These are phyloP conservation scores for Saccharomyces mikatae DNA, from an alignment of 805 yeast species.

Conservation along the genomic window DNA sequence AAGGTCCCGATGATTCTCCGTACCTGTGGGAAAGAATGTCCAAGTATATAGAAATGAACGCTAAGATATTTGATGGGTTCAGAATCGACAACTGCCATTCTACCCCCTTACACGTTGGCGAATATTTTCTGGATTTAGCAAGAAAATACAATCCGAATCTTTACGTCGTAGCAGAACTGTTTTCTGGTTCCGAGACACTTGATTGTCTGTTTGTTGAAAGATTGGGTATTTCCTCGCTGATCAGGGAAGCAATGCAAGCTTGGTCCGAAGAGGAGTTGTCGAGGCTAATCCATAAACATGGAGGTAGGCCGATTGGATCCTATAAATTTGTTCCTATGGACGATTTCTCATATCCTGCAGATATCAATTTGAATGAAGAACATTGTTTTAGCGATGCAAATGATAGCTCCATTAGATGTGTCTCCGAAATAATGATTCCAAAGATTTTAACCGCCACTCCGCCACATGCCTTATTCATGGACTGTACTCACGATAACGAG, in stretches of 20 bases:
- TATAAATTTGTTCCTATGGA: slow-evolving; percentile 73
- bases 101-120: slow-evolving; percentile 93
- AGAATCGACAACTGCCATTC: slow-evolving; percentile 95
- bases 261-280: slow-evolving; percentile 83
- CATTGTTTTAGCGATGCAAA: slow-evolving; percentile 11
- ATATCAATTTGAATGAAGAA: slow-evolving; percentile 32
- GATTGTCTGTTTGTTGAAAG: slow-evolving; percentile 87
- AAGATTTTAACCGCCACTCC: slow-evolving; percentile 54
- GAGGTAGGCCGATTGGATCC: slow-evolving; percentile 94
- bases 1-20: slow-evolving; percentile 73
- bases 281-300: slow-evolving; percentile 79
- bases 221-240: slow-evolving; percentile 78
- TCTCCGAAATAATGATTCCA: slow-evolving; percentile 63
- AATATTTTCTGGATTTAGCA: slow-evolving; percentile 78
- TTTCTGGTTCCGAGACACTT: slow-evolving; percentile 85
- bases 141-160: slow-evolving; percentile 75
- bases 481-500: slow-evolving; percentile 94
- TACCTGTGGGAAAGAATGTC: slow-evolving; percentile 84
- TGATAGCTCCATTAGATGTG: slow-evolving; percentile 22
- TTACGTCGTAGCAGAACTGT: slow-evolving; percentile 89
- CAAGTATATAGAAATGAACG: slow-evolving; percentile 62
- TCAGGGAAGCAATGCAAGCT: slow-evolving; percentile 97
- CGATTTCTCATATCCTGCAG: slow-evolving; percentile 60
- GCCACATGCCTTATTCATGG: slow-evolving; percentile 96
- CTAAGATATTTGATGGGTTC: slow-evolving; percentile 73